phyloP scores from a whole-genome alignment of 1,284 basidiomycete genomes.

The Gymnopus androsaceus region DNA sequence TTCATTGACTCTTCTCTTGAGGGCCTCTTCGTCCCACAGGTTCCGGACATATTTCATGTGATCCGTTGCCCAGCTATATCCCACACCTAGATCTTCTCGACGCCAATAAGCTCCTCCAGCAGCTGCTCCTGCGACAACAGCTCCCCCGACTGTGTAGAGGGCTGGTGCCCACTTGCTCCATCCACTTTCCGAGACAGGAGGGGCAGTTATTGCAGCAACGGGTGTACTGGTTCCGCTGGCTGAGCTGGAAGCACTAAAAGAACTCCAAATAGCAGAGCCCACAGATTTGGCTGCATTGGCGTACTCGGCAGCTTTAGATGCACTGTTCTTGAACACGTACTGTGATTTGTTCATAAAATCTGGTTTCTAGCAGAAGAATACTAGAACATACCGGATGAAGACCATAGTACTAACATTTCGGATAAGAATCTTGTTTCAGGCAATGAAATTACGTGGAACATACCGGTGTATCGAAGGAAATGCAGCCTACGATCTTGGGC shows the following conservation, averaged over 20 bases:
- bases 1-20: conserved; percentile 64
- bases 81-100: conserved; percentile 68
- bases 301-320: conserved; percentile 77
- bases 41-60: conserved; percentile 91
- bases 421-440: conserved; percentile 8
- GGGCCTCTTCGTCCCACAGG: conserved; percentile 78
- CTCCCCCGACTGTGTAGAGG: conserved; percentile 66
- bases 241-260: conserved; percentile 48
- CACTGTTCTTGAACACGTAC: conserved; percentile 81
- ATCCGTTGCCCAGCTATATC: conserved; percentile 80
- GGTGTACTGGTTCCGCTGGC: conserved; percentile 27
- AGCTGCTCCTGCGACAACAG: conserved; percentile 79
- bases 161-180: conserved; percentile 70
- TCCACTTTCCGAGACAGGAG: conserved; percentile 28
- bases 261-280: conserved; percentile 57
- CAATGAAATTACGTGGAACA: conserved; percentile 27
- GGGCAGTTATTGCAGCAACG: conserved; percentile 25
- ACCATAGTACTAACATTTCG: conserved; percentile 69
- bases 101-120: conserved; percentile 81
- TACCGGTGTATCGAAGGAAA: conserved; percentile 92
- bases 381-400: no score
- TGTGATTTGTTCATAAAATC: no score
- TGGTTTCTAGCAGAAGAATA: no score
- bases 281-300: conserved; percentile 66
- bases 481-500: conserved; percentile 80